Conservation (phyloP, 2,329 filamentous ascomycete species). For the Magnaporthiopsis incrustans region DNA sequence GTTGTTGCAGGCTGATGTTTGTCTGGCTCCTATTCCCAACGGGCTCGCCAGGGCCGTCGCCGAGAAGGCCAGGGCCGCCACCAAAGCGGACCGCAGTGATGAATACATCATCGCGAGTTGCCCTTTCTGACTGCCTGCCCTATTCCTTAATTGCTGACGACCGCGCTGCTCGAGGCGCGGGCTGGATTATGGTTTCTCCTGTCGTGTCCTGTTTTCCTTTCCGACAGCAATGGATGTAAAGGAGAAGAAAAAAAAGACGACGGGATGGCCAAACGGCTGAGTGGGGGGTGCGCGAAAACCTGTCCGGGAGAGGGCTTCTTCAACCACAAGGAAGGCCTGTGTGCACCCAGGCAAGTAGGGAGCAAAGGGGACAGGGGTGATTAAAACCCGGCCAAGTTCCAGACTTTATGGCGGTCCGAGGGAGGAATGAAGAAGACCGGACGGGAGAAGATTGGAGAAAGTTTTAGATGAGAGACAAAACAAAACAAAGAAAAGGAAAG, state of each 20-base stretch:
- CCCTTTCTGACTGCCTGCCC: background rate
- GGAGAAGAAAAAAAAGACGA: background rate
- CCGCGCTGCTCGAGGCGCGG: no score
- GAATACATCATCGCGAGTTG: background rate
- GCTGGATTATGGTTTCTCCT: background rate
- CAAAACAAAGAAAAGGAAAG: background rate
- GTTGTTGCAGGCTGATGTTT: slow-evolving; percentile 62
- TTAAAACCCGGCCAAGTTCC: background rate
- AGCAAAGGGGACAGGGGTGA: background rate
- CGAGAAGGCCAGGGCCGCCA: slow-evolving; percentile 3
- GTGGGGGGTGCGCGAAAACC: no score
- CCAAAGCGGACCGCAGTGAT: background rate
- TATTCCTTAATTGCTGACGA: background rate
- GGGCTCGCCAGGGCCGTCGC: slow-evolving; percentile 1
- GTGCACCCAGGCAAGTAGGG: background rate
- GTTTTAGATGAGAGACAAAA: background rate
- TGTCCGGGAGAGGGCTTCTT: background rate
- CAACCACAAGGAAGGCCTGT: background rate
- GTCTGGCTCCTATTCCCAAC: slow-evolving; percentile 2
- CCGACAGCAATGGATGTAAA: background rate
- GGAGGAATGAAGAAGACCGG: background rate
- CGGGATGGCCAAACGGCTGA: background rate
- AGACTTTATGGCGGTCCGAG: background rate
- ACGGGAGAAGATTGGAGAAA: background rate
- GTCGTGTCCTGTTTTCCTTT: background rate